Conservation (phyloP, 2,329 filamentous ascomycete genomes). For the Nemania sp. region DNA sequence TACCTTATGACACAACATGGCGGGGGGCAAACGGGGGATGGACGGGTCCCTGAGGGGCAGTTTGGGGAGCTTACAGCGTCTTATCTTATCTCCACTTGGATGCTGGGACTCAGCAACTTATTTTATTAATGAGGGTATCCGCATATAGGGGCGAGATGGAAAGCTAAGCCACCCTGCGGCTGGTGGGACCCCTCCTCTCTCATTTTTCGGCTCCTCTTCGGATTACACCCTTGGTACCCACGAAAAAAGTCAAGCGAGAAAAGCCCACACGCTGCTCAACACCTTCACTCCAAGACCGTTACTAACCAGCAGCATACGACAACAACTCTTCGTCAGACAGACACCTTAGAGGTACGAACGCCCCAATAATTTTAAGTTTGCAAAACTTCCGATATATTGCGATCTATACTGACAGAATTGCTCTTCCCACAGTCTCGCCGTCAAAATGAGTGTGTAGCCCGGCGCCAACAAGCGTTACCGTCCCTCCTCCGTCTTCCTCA, state of each 20-base stretch:
- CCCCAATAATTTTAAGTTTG: not conserved
- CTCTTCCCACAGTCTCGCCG: slow-evolving; percentile 44
- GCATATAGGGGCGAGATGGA: not conserved
- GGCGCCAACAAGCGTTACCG: slow-evolving; percentile 17
- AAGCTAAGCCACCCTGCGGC: slow-evolving; percentile 30
- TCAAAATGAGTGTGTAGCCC: slow-evolving; percentile 53
- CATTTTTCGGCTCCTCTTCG: slow-evolving; percentile 48
- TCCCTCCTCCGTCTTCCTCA: slow-evolving; percentile 26
- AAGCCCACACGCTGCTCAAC: slow-evolving; percentile 42
- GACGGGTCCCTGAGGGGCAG: slow-evolving; percentile 12
- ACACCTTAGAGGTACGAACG: slow-evolving; percentile 46
- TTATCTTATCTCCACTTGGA: slow-evolving; percentile 9
- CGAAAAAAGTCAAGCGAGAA: slow-evolving; percentile 49
- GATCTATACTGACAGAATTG: slow-evolving; percentile 37
- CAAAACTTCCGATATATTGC: not conserved
- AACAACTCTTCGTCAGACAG: slow-evolving; percentile 43
- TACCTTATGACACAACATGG: slow-evolving; percentile 17
- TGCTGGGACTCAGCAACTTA: not conserved
- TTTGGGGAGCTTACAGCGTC: not conserved
- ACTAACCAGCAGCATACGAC: slow-evolving; percentile 44
- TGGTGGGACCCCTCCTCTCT: not conserved
- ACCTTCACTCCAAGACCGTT: slow-evolving; percentile 39
- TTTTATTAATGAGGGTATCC: not conserved
- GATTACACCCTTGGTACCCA: slow-evolving; percentile 44
- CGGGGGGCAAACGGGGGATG: slow-evolving; percentile 1